phyloP scores from a whole-genome alignment of 2,329 filamentous ascomycete species.

The Orbilia brochopaga region DNA sequence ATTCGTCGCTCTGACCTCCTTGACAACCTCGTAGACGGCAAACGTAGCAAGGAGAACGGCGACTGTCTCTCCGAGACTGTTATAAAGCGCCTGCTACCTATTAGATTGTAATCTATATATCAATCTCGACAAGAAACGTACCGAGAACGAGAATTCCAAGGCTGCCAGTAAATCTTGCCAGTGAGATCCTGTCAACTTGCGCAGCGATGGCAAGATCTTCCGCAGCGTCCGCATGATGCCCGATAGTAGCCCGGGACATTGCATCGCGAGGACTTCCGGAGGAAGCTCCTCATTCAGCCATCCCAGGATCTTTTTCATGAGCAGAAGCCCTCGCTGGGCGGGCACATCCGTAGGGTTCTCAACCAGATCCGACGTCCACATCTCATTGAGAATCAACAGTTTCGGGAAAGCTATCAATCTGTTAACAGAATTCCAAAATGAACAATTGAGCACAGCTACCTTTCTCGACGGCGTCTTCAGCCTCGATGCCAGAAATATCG shows the following conservation, averaged over 20 bases:
- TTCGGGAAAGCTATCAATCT: conserved; percentile 60
- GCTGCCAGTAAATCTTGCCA: conserved; percentile 68
- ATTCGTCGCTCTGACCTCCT: conserved; percentile 44
- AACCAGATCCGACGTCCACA: conserved; percentile 52
- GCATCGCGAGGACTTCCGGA: conserved; percentile 36
- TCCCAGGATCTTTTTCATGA: conserved; percentile 53
- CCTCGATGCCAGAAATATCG: conserved; percentile 43
- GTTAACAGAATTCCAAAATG: conserved; percentile 1
- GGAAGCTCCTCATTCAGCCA: conserved; percentile 53
- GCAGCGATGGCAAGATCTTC: conserved; percentile 72
- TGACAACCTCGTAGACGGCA: conserved; percentile 36
- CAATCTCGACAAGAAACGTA: conserved; percentile 7
- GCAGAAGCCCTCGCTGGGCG: conserved; percentile 51
- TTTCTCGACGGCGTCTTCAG: conserved; percentile 43
- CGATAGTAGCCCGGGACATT: conserved; percentile 57
- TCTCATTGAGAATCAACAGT: conserved; percentile 65
- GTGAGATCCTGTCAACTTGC: conserved; percentile 83
- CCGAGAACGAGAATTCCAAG: conserved; percentile 65
- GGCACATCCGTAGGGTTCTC: conserved; percentile 51
- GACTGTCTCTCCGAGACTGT: conserved; percentile 39
- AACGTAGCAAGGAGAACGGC: conserved; percentile 34
- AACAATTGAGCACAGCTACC: conserved; percentile 1
- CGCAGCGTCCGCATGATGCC: conserved; percentile 37
- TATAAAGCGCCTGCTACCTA: conserved; percentile 25
- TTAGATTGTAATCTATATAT: background rate